Base-by-base conservation (phyloP, 2,329 filamentous ascomycete species). In the Hymenotorrendiella dingleyae region DNA sequence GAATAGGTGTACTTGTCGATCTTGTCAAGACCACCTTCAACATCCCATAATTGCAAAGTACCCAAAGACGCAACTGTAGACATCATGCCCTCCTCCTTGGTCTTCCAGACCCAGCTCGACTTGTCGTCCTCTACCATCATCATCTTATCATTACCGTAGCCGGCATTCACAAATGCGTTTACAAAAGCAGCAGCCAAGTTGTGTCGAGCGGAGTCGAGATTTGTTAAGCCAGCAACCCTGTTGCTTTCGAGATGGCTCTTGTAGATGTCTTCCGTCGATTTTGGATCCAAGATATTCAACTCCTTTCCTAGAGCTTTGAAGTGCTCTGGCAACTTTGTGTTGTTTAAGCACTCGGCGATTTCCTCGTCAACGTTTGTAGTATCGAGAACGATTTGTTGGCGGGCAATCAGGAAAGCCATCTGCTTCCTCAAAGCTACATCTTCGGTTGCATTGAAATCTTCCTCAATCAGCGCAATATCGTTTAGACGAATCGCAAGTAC, bases 191-290 rank as follows among this genome's bases (percentile, higher is more conserved):
- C 93, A 4, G 93, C 90, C 47, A 98, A 75, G 60, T 98, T 98
- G 71, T 98, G 91, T 56, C 89, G 79, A 22, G 91, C 90, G 8
- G 93, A 98, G 62, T 98, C 93, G 35, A 94, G 80, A 62, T 96
- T 96, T 9, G 91, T 96, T 67, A 95, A 78, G 26, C 89, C 90
- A 19, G 88, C 87, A 40, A 94, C 93, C 48, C 94, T 80, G 57
- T 84, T 94, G 69, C 86, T 97, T 68, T 98, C 93, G 4, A 98
- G 77, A 66, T 98, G 93, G 61, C 89, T 95, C 73, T 98, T 98
- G 77, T 98, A 98, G 58, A 98, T 98, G 59, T 98, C 94, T 62
- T 98, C 93, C 0, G 91, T 94, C 32, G 87, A 86, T 71, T 96
- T 97, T 26, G 93, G 93, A 50, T 98, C 93, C 30, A 97, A 72